Evolutionary conservation across 495 filamentous ascomycete genomes (phyloP).

Genomic region (Bacidia rubella): DNA sequence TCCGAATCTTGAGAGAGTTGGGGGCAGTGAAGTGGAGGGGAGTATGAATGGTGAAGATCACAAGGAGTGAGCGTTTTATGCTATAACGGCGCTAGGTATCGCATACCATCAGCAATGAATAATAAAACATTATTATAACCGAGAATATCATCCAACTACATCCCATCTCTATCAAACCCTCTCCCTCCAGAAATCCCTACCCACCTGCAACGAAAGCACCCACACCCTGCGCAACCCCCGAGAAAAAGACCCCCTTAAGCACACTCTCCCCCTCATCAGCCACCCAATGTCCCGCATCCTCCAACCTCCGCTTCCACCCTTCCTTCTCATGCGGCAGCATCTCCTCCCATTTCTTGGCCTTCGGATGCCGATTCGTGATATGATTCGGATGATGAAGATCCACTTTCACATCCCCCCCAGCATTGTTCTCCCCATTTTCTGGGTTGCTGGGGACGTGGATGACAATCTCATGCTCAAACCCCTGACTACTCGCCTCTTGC

Average conservation of each 20-base stretch:
- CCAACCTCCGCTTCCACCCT: slow-evolving; percentile 55
- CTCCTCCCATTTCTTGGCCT: slow-evolving; percentile 51
- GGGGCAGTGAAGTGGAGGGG: slow-evolving; percentile 6
- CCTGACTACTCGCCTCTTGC: not conserved
- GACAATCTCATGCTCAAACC: not conserved
- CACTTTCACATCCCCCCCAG: slow-evolving; percentile 2
- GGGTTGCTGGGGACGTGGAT: slow-evolving; percentile 1
- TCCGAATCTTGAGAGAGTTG: slow-evolving; percentile 49
- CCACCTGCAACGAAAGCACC: slow-evolving; percentile 32
- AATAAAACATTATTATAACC: not conserved
- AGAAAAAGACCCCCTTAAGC: slow-evolving; percentile 62
- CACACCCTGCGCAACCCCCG: slow-evolving; percentile 46
- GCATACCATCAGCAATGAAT: not conserved
- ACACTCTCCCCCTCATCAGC: slow-evolving; percentile 58
- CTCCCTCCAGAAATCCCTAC: no score
- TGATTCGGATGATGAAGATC: slow-evolving; percentile 20
- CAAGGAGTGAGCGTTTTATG: not conserved
- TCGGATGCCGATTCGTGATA: slow-evolving; percentile 32
- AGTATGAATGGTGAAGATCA: not conserved
- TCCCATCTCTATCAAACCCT: no score
- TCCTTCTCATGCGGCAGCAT: slow-evolving; percentile 42
- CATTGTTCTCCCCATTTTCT: not conserved
- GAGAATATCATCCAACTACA: no score
- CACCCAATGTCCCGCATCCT: slow-evolving; percentile 58
- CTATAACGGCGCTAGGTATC: not conserved